Evolutionary conservation across 352 stramenopile species (phyloP).

Genomic region (Phytophthora kernoviae): DNA sequence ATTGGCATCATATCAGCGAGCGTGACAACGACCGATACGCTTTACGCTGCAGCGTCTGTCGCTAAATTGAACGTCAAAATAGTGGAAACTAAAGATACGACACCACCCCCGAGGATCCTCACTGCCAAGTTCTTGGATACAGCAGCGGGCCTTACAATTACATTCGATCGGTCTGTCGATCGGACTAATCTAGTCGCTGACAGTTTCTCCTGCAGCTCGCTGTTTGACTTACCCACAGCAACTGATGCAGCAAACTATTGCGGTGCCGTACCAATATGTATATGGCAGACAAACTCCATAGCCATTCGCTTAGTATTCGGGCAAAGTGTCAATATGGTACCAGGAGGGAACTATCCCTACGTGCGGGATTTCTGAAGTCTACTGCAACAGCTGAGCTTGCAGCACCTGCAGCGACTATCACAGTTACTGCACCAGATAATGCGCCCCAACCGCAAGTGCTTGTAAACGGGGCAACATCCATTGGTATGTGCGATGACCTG

Average conservation of each 20-base stretch:
- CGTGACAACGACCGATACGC: slow-evolving; percentile 30
- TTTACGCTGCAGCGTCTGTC: slow-evolving; percentile 40
- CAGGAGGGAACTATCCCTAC: slow-evolving; percentile 38
- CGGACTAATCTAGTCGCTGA: slow-evolving; percentile 31
- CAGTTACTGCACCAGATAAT: slow-evolving; percentile 39
- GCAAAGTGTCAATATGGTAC: slow-evolving; percentile 42
- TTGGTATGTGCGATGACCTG: slow-evolving; percentile 65
- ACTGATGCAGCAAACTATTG: slow-evolving; percentile 41
- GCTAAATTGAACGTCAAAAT: slow-evolving; percentile 47
- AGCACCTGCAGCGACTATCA: slow-evolving; percentile 33
- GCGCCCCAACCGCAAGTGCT: slow-evolving; percentile 46
- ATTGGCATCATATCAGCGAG: slow-evolving; percentile 32
- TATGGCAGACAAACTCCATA: slow-evolving; percentile 48
- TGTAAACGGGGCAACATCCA: slow-evolving; percentile 49
- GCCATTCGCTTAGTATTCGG: slow-evolving; percentile 61
- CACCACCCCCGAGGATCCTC: slow-evolving; percentile 56
- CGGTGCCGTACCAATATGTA: slow-evolving; percentile 40
- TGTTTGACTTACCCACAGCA: slow-evolving; percentile 54
- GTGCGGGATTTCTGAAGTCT: slow-evolving; percentile 57
- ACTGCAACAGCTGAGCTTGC: slow-evolving; percentile 47
- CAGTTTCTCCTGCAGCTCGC: slow-evolving; percentile 48
- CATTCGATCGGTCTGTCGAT: slow-evolving; percentile 57
- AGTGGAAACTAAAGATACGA: slow-evolving; percentile 65
- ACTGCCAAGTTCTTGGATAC: slow-evolving; percentile 61
- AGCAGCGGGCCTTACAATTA: slow-evolving; percentile 43